phyloP scores from a whole-genome alignment of 768 basidiomycete species.

The Pleurotus djamor region DNA sequence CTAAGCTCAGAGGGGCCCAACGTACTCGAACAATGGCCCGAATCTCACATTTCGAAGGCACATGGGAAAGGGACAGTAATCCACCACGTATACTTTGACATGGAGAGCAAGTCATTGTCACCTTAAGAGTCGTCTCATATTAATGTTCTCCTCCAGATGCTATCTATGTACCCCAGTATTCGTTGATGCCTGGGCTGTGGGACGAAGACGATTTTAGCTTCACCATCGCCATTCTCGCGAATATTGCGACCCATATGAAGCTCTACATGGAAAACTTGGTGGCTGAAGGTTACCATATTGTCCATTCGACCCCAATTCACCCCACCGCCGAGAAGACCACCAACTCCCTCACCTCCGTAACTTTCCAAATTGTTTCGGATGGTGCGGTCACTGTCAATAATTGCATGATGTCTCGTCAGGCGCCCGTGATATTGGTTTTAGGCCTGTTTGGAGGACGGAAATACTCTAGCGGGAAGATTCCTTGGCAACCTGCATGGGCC shows the following conservation, averaged over 20 bases:
- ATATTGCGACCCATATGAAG: slow-evolving; percentile 4
- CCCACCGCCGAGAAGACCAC: neutral
- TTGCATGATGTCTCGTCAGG: slow-evolving; percentile 5
- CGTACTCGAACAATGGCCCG: neutral
- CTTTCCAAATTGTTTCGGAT: slow-evolving; percentile 8
- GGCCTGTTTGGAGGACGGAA: neutral
- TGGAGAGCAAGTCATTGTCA: neutral
- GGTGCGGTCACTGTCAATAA: neutral
- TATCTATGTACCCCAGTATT: slow-evolving; percentile 4
- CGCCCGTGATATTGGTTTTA: slow-evolving; percentile 6
- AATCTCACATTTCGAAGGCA: neutral
- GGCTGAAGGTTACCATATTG: slow-evolving; percentile 1
- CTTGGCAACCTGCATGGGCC: slow-evolving; percentile 7
- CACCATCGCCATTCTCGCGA: slow-evolving; percentile 1
- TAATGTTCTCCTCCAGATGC: neutral
- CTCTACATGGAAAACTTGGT: slow-evolving; percentile 6
- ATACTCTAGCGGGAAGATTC: neutral
- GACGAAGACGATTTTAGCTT: neutral
- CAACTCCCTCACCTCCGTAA: slow-evolving; percentile 5
- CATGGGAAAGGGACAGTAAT: neutral
- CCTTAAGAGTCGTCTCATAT: neutral
- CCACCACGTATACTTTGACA: slow-evolving; percentile 6
- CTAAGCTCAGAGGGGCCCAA: slow-evolving; percentile 3
- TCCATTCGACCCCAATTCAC: slow-evolving; percentile 10
- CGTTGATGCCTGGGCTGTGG: slow-evolving; percentile 4